Conservation (phyloP, 1,139 yeast species). For the Zygoascus hellenicus region DNA sequence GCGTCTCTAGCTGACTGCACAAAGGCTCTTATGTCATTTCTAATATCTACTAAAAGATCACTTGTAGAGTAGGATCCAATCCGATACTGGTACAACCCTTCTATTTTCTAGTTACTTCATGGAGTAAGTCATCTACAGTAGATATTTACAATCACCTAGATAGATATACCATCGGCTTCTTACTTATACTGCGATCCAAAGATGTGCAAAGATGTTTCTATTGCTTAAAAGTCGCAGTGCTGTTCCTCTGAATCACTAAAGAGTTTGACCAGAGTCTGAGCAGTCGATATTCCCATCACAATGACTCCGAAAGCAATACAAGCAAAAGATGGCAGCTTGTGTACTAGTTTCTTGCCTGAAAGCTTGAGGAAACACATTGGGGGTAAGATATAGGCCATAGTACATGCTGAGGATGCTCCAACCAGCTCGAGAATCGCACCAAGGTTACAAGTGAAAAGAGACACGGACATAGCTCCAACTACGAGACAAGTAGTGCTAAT, state of each 20-base stretch:
- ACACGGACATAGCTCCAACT: slow-evolving; percentile 63
- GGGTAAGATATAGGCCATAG: slow-evolving; percentile 89
- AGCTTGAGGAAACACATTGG: slow-evolving; percentile 74
- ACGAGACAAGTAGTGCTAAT: slow-evolving; percentile 64
- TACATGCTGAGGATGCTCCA: slow-evolving; percentile 89
- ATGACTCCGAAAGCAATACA: slow-evolving; percentile 67
- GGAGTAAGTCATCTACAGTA: no score
- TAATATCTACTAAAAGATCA: no score
- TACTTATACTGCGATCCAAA: no score
- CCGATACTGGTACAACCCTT: no score
- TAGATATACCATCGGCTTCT: no score
- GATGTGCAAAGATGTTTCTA: no score
- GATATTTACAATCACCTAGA: no score
- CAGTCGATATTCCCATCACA: slow-evolving; percentile 74
- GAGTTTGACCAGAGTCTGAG: slow-evolving; percentile 60
- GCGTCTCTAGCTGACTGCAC: no score
- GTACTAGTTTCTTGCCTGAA: slow-evolving; percentile 44
- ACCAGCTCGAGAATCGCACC: slow-evolving; percentile 86
- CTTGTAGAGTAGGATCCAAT: no score
- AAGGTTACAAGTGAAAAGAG: slow-evolving; percentile 77
- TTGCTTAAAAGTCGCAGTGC: slow-evolving; percentile 34
- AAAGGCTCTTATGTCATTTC: no score
- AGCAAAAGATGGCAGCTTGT: slow-evolving; percentile 50
- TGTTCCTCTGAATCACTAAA: slow-evolving; percentile 38
- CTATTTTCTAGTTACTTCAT: no score